phyloP scores from a whole-genome alignment of 2,329 filamentous ascomycete species.

The Albophoma yamanashiensis region DNA sequence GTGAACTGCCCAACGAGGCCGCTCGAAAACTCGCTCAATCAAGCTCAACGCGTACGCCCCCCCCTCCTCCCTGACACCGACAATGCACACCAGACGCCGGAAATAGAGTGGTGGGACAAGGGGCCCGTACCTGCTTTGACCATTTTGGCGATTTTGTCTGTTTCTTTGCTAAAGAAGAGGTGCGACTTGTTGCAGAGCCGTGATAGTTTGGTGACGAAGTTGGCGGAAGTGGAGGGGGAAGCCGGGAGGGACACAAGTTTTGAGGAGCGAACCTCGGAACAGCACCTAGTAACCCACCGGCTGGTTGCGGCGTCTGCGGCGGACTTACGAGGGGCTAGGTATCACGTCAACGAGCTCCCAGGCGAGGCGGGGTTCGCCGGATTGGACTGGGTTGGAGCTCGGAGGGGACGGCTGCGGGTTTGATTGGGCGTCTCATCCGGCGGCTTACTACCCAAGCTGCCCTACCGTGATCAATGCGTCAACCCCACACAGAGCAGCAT shows the following conservation, averaged over 20 bases:
- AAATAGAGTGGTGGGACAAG: neutral
- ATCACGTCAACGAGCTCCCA: neutral
- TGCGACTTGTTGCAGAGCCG: neutral
- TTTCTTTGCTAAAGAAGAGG: conserved; percentile 7
- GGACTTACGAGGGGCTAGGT: conserved; percentile 1
- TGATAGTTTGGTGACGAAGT: conserved; percentile 5
- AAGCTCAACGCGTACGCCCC: conserved; percentile 27
- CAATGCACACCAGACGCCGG: neutral
- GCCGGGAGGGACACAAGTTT: conserved; percentile 5
- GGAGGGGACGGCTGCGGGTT: neutral
- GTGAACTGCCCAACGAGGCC: conserved; percentile 9
- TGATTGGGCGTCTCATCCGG: neutral
- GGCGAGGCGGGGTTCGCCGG: neutral
- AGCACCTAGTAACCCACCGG: neutral
- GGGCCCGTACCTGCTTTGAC: conserved; percentile 73
- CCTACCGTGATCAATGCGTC: too few relatives aligned
- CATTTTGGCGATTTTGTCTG: conserved; percentile 64
- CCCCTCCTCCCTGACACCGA: neutral
- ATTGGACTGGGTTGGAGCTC: neutral
- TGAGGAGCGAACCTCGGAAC: conserved; percentile 1
- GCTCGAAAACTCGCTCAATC: conserved; percentile 48
- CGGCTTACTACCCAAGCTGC: neutral
- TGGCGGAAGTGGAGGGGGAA: conserved; percentile 5
- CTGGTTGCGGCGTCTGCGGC: neutral
- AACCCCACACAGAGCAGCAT: too few relatives aligned